Conservation (phyloP, 2,329 filamentous ascomycete species). For the Aspergillus awamori region DNA sequence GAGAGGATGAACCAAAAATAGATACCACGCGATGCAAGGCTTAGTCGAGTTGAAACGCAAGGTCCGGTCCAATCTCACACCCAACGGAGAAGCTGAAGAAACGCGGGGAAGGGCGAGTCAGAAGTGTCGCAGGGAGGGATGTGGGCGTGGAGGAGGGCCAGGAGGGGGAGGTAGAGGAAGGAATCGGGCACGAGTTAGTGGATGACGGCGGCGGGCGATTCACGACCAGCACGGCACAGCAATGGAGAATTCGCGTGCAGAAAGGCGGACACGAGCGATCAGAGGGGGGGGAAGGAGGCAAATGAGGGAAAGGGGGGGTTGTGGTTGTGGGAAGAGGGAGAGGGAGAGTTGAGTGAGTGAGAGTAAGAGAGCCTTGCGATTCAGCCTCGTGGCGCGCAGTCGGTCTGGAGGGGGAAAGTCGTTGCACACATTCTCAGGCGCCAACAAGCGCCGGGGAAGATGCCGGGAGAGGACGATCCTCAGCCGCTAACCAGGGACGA, state of each 20-base stretch:
- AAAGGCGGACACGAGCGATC: background rate
- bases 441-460: constrained; percentile 5
- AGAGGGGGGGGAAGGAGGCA: background rate
- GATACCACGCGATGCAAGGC: constrained; percentile 27
- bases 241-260: constrained; percentile 19
- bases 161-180: background rate
- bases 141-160: constrained; percentile 7
- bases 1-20: constrained; percentile 25
- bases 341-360: background rate
- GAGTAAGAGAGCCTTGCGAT: constrained; percentile 17
- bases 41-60: constrained; percentile 14
- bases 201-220: background rate
- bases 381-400: constrained; percentile 26
- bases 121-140: constrained; percentile 15
- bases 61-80: constrained; percentile 15
- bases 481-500: background rate
- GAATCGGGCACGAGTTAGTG: background rate
- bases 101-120: constrained; percentile 17
- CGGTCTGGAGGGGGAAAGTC: constrained; percentile 14
- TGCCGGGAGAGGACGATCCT: background rate
- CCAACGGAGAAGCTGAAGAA: constrained; percentile 7
- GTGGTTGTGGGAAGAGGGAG: background rate
- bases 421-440: constrained; percentile 15
- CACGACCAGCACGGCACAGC: constrained; percentile 1
- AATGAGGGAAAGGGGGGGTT: background rate